These are phyloP conservation scores for Metroxylon sagu DNA, from an alignment of 176 grass and related monocot species.

Conservation along the genomic window DNA sequence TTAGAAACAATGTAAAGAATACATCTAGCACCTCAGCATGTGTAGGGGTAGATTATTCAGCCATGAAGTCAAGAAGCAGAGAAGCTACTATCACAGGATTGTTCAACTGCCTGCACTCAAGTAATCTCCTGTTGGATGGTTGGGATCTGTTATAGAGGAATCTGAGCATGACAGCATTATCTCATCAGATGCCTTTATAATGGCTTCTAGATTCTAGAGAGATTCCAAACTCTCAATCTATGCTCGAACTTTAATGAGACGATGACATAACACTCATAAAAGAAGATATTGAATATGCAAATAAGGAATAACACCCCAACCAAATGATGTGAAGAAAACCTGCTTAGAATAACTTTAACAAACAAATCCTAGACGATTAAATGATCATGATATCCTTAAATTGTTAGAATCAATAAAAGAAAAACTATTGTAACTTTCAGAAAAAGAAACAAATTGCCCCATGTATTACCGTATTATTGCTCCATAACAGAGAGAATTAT, in stretches of 20 bases:
- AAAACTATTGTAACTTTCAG: too few relatives aligned
- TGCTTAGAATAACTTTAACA: too few relatives aligned
- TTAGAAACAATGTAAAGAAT: too few relatives aligned
- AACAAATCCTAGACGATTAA: too few relatives aligned
- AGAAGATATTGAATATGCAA: not conserved
- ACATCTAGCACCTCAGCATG: slow-evolving; percentile 42
- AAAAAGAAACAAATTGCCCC: too few relatives aligned
- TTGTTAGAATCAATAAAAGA: too few relatives aligned
- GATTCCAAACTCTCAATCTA: slow-evolving; percentile 63
- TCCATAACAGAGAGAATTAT: too few relatives aligned
- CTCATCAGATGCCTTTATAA: slow-evolving; percentile 51
- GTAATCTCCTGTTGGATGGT: slow-evolving; percentile 55
- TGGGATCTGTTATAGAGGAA: slow-evolving; percentile 60
- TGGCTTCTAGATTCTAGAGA: slow-evolving; percentile 52
- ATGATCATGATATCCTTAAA: too few relatives aligned
- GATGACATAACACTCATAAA: not conserved
- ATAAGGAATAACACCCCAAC: too few relatives aligned
- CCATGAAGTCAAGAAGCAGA: slow-evolving; percentile 76
- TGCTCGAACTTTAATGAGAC: slow-evolving; percentile 43
- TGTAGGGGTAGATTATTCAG: slow-evolving; percentile 60
- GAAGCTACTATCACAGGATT: slow-evolving; percentile 72
- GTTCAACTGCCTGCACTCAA: slow-evolving; percentile 42
- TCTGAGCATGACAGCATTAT: slow-evolving; percentile 64
- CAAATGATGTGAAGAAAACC: too few relatives aligned
- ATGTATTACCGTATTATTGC: too few relatives aligned